Conservation (phyloP, 1,284 basidiomycete species). For the Ustilago bromivora region DNA sequence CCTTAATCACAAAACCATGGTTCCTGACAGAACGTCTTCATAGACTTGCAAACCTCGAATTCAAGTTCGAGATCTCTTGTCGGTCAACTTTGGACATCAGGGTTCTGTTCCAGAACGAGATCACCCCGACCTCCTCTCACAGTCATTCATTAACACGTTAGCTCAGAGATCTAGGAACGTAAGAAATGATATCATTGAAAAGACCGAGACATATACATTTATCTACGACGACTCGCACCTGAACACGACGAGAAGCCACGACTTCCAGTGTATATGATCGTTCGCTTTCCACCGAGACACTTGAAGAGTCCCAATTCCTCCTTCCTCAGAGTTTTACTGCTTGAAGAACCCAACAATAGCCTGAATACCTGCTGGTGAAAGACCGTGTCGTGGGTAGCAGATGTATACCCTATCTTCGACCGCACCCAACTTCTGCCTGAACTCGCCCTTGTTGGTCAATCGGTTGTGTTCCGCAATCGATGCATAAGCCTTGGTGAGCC, state of each 20-base stretch:
- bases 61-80: neutral
- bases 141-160: neutral
- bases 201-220: neutral
- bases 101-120: neutral
- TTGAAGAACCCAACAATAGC: slow-evolving; percentile 64
- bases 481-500: slow-evolving; percentile 56
- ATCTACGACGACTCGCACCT: neutral
- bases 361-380: slow-evolving; percentile 59
- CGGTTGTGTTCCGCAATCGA: slow-evolving; percentile 52
- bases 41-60: neutral
- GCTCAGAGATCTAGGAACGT: neutral
- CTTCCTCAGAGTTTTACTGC: slow-evolving; percentile 19
- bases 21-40: neutral
- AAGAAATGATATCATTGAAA: slow-evolving; percentile 11
- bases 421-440: slow-evolving; percentile 65
- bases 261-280: slow-evolving; percentile 15
- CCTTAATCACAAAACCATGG: neutral
- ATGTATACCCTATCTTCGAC: slow-evolving; percentile 57
- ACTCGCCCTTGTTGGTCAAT: slow-evolving; percentile 64
- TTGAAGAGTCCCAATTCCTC: neutral
- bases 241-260: neutral
- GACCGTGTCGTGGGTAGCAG: slow-evolving; percentile 60
- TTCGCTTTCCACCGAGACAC: neutral
- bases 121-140: neutral
- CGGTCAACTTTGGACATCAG: slow-evolving; percentile 7